Evolutionary conservation across 1,284 basidiomycete species (phyloP), one percentile per base, ranked within the genome.

Genomic region (Cryptococcus maquisensis): DNA sequence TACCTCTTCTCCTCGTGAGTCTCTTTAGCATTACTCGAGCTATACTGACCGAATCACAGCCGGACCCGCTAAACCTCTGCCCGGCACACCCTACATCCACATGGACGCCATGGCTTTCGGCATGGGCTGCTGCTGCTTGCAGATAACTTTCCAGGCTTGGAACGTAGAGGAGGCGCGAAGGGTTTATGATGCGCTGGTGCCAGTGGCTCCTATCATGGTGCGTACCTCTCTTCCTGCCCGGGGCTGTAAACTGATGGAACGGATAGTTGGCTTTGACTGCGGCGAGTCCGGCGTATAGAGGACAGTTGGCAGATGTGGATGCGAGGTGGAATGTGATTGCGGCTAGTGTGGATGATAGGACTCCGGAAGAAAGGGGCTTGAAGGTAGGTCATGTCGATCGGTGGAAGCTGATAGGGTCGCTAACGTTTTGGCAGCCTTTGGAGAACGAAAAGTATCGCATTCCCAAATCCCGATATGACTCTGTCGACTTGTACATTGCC

Each of bases 81-180:
- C 63, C 3, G 69, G 64, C 15, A 70, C 66, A 4, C 72, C 72
- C 6, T 93, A 98, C 75, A 93, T 99, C 64, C 98, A 98, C 75
- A 84, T 98, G 81, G 96, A 99, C 75, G 94, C 96, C 2, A 98
- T 98, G 96, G 95, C 94, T 23, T 99, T 99, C 74, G 96, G 96
- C 43, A 98, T 98, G 95, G 96, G 96, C 3, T 98, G 95, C 69
- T 96, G 91, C 70, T 98, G 96, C 76, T 79, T 99, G 49, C 96
- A 99, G 71, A 82, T 98, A 61, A 99, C 96, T 3, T 97, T 98
- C 79, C 96, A 99, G 75, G 88, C 93, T 0, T 95, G 89, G 76
- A 91, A 92, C 74, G 85, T 98, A 26, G 81, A 83, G 41, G 93
- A 98, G 74, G 95, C 96, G 5, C 82, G 92, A 64, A 81, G 87